Evolutionary conservation across 192 early-diverging fungal genomes (phyloP), one percentile per base, ranked within the genome.

Genomic region (Umbelopsis sp.): DNA sequence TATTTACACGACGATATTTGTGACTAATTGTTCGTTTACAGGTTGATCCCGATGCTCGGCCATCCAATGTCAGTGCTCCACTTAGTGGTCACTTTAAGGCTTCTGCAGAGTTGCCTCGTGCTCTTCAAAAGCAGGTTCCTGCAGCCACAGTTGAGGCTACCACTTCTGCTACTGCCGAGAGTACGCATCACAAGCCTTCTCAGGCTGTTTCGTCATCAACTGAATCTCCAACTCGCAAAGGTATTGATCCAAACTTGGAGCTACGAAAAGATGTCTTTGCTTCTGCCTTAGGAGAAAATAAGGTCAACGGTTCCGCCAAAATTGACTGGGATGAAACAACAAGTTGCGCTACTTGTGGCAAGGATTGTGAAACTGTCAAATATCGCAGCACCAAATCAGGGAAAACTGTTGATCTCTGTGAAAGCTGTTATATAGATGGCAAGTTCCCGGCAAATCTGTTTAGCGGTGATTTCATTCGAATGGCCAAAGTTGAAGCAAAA

Each of bases 51-150:
- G 93, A 95, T 67, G 88, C 91, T 16, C 85, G 91, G 45, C 96
- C 96, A 6, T 93, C 93, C 30, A 84, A 80, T 49, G 86, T 98
- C 21, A 93, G 93, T 1, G 96, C 97, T 25, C 86, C 94, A 4
- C 97, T 97, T 68, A 95, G 91, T 23, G 98, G 96, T 18, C 93
- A 97, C 73, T 98, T 95, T 81, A 89, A 94, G 35, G 80, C 98
- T 20, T 61, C 55, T 16, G 55, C 55, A 4, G 55, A 61, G 18
- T 33, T 61, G 7, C 55, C 55, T 35, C 55, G 55, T 61, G 27
- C 55, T 8, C 30, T 61, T 10, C 55, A 61, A 61, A 35, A 25
- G 16, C 25, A 61, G 2, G 27, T 18, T 4, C 5, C 30, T 61
- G 55, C 55, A 41, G 37, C 37, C 10, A 41, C 37, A 9, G 5